A percentile compares a stretch with the other conserved stretches of the same genome.
phyloP scores from a whole-genome alignment of 352 stramenopile genomes.

The Phytophthora lateralis region DNA sequence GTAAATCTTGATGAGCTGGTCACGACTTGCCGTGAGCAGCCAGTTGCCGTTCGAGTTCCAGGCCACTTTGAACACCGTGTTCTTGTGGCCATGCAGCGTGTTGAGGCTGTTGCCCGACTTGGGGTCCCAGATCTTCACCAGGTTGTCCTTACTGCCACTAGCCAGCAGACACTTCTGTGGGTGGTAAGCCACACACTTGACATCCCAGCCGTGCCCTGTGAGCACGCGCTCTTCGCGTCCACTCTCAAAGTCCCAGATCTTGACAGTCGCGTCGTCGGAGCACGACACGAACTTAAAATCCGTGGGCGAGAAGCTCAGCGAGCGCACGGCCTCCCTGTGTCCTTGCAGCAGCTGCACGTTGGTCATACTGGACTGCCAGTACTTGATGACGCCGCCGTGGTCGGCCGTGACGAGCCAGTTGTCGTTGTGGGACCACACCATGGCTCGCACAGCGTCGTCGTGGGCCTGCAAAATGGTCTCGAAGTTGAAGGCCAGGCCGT shows the following conservation, averaged over 20 bases:
- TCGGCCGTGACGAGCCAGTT: slow-evolving; percentile 92
- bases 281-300: slow-evolving; percentile 99
- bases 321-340: slow-evolving; percentile 92
- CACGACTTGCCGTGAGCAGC: slow-evolving; percentile 95
- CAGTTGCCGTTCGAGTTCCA: slow-evolving; percentile 99
- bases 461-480: slow-evolving; percentile 96
- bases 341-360: slow-evolving; percentile 87
- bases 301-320: slow-evolving; percentile 95
- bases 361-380: slow-evolving; percentile 92
- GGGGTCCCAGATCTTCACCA: slow-evolving; percentile 99
- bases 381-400: slow-evolving; percentile 91
- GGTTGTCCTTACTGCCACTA: slow-evolving; percentile 96
- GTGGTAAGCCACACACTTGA: slow-evolving; percentile 98
- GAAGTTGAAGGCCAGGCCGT: slow-evolving; percentile 97
- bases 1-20: slow-evolving; percentile 99
- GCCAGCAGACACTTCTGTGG: slow-evolving; percentile 94
- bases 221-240: slow-evolving; percentile 94
- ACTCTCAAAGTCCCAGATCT: slow-evolving; percentile 92
- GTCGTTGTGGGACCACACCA: slow-evolving; percentile 92
- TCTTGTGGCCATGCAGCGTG: slow-evolving; percentile 98
- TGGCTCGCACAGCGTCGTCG: slow-evolving; percentile 86
- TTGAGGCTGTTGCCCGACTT: slow-evolving; percentile 91
- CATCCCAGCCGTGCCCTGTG: slow-evolving; percentile 97
- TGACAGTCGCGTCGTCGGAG: slow-evolving; percentile 96
- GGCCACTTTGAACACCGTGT: slow-evolving; percentile 96